Conservation (phyloP, 2,329 filamentous ascomycete species). For the Xylariaceae sp. region DNA sequence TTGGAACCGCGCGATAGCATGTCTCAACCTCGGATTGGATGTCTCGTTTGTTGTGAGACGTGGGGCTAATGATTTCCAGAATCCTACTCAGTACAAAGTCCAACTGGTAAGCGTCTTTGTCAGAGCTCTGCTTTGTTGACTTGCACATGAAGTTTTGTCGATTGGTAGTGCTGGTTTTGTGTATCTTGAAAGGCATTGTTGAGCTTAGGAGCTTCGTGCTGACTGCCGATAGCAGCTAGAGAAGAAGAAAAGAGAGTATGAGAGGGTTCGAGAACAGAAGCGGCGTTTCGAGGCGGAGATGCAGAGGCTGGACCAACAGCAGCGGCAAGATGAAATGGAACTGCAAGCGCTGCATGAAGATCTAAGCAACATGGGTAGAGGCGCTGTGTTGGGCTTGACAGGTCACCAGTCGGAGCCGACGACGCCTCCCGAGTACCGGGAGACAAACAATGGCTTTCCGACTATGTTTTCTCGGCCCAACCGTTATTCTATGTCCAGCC, state of each 20-base stretch:
- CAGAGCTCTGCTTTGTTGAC: neutral
- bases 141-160: neutral
- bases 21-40: constrained; percentile 30
- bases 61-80: constrained; percentile 26
- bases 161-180: constrained; percentile 1
- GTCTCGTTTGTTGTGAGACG: constrained; percentile 31
- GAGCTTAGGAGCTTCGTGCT: constrained; percentile 25
- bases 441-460: constrained; percentile 68
- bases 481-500: constrained; percentile 83
- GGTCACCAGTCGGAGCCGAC: constrained; percentile 92
- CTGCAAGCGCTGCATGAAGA: constrained; percentile 83
- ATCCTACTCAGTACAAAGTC: constrained; percentile 43
- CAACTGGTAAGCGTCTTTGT: constrained; percentile 63
- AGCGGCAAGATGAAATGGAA: constrained; percentile 78
- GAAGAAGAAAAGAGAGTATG: constrained; percentile 90
- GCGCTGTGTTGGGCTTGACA: constrained; percentile 48
- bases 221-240: constrained; percentile 66
- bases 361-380: constrained; percentile 48
- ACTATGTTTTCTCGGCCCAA: constrained; percentile 80
- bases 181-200: neutral
- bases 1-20: constrained; percentile 13
- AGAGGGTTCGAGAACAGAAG: constrained; percentile 84
- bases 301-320: constrained; percentile 82
- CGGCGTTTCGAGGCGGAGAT: constrained; percentile 89
- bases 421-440: constrained; percentile 89